Percentiles rank a stretch among this genome's conserved stretches.
These are phyloP conservation scores for Amphirosellinia nigrospora DNA, from an alignment of 495 filamentous ascomycete species.

Conservation along the genomic window DNA sequence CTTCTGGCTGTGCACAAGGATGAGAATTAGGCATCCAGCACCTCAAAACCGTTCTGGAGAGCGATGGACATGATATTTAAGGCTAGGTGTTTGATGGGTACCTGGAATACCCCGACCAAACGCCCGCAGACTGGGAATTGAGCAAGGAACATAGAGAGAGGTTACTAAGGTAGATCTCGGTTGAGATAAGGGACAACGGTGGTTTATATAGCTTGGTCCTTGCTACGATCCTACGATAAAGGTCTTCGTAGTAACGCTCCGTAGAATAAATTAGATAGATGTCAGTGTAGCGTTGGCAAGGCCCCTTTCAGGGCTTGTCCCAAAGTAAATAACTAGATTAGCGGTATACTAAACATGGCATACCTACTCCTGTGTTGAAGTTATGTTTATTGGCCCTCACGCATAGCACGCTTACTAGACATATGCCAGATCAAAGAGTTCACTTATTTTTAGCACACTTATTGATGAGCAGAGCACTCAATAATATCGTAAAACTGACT, in stretches of 20 bases:
- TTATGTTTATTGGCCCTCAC: background rate
- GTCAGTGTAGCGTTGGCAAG: background rate
- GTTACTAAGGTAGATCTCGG: background rate
- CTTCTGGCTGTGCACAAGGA: slow-evolving; percentile 1
- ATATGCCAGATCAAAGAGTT: background rate
- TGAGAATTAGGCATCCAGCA: background rate
- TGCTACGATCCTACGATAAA: background rate
- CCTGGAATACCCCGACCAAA: background rate
- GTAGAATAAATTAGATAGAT: background rate
- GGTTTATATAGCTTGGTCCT: background rate
- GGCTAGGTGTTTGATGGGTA: background rate
- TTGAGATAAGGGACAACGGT: background rate
- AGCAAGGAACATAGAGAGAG: background rate
- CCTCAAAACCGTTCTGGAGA: background rate
- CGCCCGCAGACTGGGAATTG: background rate
- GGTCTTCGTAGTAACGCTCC: background rate
- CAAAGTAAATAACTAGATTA: background rate
- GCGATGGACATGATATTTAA: background rate
- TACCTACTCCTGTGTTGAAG: background rate
- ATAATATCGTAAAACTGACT: background rate
- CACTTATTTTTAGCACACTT: background rate
- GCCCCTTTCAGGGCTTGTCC: background rate
- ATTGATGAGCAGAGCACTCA: background rate
- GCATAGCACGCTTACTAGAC: background rate
- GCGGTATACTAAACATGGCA: too few species aligned